Percentiles rank a stretch among this genome's conserved stretches.
These are phyloP conservation scores for Phytophthora crassamura DNA, from an alignment of 352 stramenopile genomes.

Conservation along the genomic window DNA sequence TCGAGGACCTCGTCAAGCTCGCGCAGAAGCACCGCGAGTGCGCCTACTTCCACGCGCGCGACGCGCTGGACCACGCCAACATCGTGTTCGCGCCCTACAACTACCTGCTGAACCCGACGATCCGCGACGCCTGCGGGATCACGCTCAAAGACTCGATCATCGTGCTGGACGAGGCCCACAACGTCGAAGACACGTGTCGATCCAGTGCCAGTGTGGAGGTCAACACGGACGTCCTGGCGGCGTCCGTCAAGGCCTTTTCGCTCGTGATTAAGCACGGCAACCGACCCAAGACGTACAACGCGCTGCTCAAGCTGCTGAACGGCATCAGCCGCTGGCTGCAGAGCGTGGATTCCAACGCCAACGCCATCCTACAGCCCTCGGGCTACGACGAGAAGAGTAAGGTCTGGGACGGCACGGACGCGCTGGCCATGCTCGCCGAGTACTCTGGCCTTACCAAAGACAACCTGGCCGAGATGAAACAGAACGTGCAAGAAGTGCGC, in stretches of 20 bases:
- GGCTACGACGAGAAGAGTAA: slow-evolving; percentile 81
- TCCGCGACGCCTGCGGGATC: slow-evolving; percentile 74
- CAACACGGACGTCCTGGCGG: slow-evolving; percentile 50
- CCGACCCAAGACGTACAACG: slow-evolving; percentile 59
- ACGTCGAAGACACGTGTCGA: slow-evolving; percentile 88
- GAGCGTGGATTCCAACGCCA: slow-evolving; percentile 47
- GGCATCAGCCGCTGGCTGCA: slow-evolving; percentile 68
- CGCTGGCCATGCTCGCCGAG: slow-evolving; percentile 75
- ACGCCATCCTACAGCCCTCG: slow-evolving; percentile 53
- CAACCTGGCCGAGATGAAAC: slow-evolving; percentile 50
- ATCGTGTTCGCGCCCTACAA: slow-evolving; percentile 92
- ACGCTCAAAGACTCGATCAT: slow-evolving; percentile 80
- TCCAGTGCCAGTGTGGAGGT: slow-evolving; percentile 82
- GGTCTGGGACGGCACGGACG: slow-evolving; percentile 67
- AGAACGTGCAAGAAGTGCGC: slow-evolving; percentile 50
- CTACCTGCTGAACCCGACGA: slow-evolving; percentile 83
- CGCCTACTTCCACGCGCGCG: slow-evolving; percentile 73
- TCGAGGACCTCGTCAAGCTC: slow-evolving; percentile 81
- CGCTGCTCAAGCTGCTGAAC: slow-evolving; percentile 71
- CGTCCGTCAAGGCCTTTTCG: slow-evolving; percentile 69
- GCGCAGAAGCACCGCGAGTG: slow-evolving; percentile 83
- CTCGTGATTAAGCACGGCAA: slow-evolving; percentile 71
- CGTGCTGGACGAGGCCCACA: slow-evolving; percentile 88
- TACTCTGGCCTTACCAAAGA: slow-evolving; percentile 62
- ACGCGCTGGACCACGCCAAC: slow-evolving; percentile 63